phyloP scores from a whole-genome alignment of 1,284 basidiomycete species.

The Coniophora puteana region DNA sequence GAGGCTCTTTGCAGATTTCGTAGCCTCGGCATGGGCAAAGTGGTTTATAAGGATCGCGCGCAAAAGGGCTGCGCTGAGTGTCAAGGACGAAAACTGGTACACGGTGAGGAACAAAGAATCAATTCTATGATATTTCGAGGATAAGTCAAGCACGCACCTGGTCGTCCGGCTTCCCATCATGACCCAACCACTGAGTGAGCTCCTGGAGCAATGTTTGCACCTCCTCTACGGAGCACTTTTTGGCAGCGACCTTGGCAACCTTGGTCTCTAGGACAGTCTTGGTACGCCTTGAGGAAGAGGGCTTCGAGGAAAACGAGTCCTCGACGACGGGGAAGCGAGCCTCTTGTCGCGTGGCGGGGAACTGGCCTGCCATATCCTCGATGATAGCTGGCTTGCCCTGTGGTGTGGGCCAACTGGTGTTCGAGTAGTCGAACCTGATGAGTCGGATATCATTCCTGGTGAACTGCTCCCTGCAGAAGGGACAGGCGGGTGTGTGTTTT shows the following conservation, averaged over 20 bases:
- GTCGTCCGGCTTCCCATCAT: conserved; percentile 53
- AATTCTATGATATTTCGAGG: conserved; percentile 10
- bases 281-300: conserved; percentile 57
- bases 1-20: conserved; percentile 54
- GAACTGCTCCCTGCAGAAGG: conserved; percentile 77
- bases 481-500: conserved; percentile 64
- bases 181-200: conserved; percentile 65
- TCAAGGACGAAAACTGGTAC: conserved; percentile 55
- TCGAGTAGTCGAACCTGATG: conserved; percentile 71
- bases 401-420: conserved; percentile 62
- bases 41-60: conserved; percentile 80
- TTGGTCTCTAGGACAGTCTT: conserved; percentile 76
- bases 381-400: conserved; percentile 45
- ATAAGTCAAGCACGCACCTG: conserved; percentile 43
- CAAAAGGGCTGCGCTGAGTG: conserved; percentile 63
- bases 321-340: conserved; percentile 37
- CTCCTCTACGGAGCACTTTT: conserved; percentile 82
- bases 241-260: conserved; percentile 72
- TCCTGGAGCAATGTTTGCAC: conserved; percentile 70
- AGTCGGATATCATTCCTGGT: conserved; percentile 59
- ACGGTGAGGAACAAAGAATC: conserved; percentile 9
- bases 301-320: conserved; percentile 35
- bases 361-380: conserved; percentile 40
- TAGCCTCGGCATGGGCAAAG: conserved; percentile 68
- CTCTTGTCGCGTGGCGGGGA: conserved; percentile 45